Conservation (phyloP, 2,329 filamentous ascomycete genomes). For the Ceratocystis smalleyi region DNA sequence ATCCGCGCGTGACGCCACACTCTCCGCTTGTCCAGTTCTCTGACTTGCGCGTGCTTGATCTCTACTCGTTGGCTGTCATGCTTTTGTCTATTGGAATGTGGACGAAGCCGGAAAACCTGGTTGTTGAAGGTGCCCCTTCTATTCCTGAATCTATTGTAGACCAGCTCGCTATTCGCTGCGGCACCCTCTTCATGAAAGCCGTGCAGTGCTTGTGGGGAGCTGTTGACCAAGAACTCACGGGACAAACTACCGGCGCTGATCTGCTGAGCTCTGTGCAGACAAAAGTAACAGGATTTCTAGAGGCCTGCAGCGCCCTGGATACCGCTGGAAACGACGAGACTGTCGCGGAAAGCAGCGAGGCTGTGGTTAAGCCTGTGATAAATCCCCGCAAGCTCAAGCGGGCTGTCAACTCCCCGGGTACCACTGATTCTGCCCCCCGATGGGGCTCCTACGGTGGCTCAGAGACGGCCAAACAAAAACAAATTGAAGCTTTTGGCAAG, state of each 20-base stretch:
- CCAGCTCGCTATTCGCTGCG: constrained; percentile 51
- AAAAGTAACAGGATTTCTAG: constrained; percentile 41
- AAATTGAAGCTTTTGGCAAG: constrained; percentile 15
- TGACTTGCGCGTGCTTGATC: constrained; percentile 45
- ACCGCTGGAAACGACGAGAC: constrained; percentile 21
- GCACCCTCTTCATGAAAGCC: constrained; percentile 59
- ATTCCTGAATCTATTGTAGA: constrained; percentile 38
- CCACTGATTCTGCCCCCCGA: background rate
- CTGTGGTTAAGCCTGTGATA: background rate
- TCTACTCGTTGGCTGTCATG: constrained; percentile 59
- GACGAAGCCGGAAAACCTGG: constrained; percentile 46
- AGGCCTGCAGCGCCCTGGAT: constrained; percentile 34
- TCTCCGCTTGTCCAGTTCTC: constrained; percentile 34
- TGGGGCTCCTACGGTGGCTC: constrained; percentile 9
- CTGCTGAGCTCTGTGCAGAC: constrained; percentile 36
- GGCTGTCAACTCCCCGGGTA: background rate
- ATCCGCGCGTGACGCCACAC: constrained; percentile 36
- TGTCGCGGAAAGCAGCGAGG: constrained; percentile 29
- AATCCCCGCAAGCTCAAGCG: background rate
- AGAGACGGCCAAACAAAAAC: constrained; percentile 12
- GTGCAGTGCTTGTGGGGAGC: constrained; percentile 56
- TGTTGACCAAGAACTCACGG: constrained; percentile 45
- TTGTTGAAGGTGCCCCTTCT: constrained; percentile 25
- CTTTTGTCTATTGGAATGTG: constrained; percentile 63
- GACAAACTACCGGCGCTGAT: constrained; percentile 31